These are phyloP conservation scores for Xylaria nigripes DNA, from an alignment of 495 filamentous ascomycete genomes.

Conservation along the genomic window DNA sequence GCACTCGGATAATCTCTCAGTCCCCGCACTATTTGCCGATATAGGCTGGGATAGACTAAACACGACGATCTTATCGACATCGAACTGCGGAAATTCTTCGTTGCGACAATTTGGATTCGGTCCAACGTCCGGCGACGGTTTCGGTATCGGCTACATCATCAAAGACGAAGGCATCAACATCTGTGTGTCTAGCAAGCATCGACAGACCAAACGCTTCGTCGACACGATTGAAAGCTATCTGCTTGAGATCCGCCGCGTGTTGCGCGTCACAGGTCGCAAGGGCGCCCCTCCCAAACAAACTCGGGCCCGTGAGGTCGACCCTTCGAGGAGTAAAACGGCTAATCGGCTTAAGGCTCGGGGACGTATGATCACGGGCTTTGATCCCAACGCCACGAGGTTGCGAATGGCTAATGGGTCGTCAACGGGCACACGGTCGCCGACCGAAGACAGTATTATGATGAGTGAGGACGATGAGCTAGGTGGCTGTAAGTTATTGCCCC, in stretches of 20 bases:
- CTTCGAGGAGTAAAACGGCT: conserved; percentile 17
- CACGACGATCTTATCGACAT: conserved; percentile 88
- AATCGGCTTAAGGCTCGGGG: conserved; percentile 47
- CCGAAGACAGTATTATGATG: conserved; percentile 53
- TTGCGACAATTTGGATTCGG: conserved; percentile 95
- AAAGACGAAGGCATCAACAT: conserved; percentile 91
- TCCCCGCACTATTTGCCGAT: conserved; percentile 81
- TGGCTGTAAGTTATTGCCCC: conserved; percentile 62
- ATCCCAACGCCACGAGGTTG: conserved; percentile 29
- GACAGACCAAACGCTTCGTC: conserved; percentile 84
- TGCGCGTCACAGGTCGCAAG: conserved; percentile 57
- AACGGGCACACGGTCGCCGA: conserved; percentile 38
- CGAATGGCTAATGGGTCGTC: conserved; percentile 33
- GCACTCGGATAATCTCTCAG: conserved; percentile 32
- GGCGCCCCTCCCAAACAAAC: conserved; percentile 23
- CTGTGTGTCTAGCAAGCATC: conserved; percentile 83
- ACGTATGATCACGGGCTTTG: conserved; percentile 42
- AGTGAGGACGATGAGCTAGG: conserved; percentile 85
- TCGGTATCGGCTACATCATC: conserved; percentile 98
- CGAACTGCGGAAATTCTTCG: conserved; percentile 98
- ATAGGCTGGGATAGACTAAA: conserved; percentile 90
- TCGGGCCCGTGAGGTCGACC: conserved; percentile 39
- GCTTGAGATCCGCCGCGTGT: conserved; percentile 75
- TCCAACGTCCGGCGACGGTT: conserved; percentile 87
- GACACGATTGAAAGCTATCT: conserved; percentile 86